Base-by-base conservation (phyloP, 2,329 filamentous ascomycete species). In the Elsinoe arachidis region DNA sequence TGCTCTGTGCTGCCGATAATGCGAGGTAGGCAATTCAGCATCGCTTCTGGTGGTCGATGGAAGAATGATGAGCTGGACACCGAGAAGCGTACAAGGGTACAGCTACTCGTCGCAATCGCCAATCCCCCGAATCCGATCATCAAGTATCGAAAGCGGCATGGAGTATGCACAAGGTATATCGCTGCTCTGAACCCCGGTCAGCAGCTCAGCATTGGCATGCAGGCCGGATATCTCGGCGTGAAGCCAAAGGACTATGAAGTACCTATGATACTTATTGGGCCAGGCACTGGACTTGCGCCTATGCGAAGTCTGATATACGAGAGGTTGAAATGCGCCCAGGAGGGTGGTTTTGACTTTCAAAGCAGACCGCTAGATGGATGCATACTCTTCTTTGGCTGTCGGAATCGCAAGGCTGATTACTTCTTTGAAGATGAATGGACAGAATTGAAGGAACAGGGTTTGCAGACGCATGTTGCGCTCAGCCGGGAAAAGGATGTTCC, bases 11-110 rank as follows among this genome's bases (percentile, higher is more conserved):
- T 99, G 56, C 93, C 93, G 0, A 66, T 85, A 2, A 85, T 97
- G 47, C 84, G 90, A n/a, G 87, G 85, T n/a, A 81, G 93, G 5
- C 88, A 95, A 64, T 99, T 96, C 69, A 96, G 91, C 70, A 91
- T 97, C 60, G 89, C 90, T 34, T 93, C 87, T 61, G 86, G 87
- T 5, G 85, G 84, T 5, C 60, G 1, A 65, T 73, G 7, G 68
- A 74, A 49, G 52, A 44, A 7, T 57, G 63, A 60, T 21, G 63
- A 6, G 39, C 55, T 11, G 52, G 60, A 17, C 56, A 58, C 9
- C 15, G 46, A 41, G 63, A 63, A 3, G 52, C 56, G 39, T 10
- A 69, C 68, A 2, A 63, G 63, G 53, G 61, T 71, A 2, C 63
- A 71, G 55, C 63, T 72, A 9, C 63, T 72, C 14, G 66, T 72